Percentiles rank a stretch among this genome's conserved stretches.
phyloP scores from a whole-genome alignment of 2,329 filamentous ascomycete genomes.

The Cordyceps javanica region DNA sequence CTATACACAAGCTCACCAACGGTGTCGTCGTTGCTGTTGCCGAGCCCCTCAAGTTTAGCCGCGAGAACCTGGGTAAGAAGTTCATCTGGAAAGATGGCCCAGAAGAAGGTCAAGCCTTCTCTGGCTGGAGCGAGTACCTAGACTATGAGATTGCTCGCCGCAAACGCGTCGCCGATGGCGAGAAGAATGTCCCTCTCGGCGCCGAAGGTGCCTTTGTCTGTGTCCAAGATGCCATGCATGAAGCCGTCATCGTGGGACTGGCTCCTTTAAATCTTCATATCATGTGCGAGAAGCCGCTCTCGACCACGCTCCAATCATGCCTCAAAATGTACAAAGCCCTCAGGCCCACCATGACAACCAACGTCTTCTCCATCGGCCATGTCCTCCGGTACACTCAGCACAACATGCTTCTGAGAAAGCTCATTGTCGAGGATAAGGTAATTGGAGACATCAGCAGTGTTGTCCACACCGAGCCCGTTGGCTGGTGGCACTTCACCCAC shows the following conservation, averaged over 20 bases:
- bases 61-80: conserved; percentile 59
- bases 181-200: conserved; percentile 40
- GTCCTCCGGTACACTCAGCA: conserved; percentile 91
- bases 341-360: conserved; percentile 24
- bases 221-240: conserved; percentile 84
- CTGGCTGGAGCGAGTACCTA: conserved; percentile 70
- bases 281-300: conserved; percentile 92
- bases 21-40: conserved; percentile 71
- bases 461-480: conserved; percentile 89
- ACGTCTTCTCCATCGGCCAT: conserved; percentile 85
- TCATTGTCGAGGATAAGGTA: conserved; percentile 66
- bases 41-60: conserved; percentile 74
- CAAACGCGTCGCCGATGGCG: conserved; percentile 41
- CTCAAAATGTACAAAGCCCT: conserved; percentile 63
- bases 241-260: conserved; percentile 69
- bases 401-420: conserved; percentile 74
- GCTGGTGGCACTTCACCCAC: conserved; percentile 93
- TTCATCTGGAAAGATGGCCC: conserved; percentile 65
- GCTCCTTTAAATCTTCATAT: conserved; percentile 69
- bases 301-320: conserved; percentile 72
- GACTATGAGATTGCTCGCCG: conserved; percentile 62
- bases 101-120: conserved; percentile 61
- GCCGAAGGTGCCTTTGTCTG: conserved; percentile 58
- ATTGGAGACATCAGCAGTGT: conserved; percentile 83
- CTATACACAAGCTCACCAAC: conserved; percentile 57